Base-by-base conservation (phyloP, 257 asterid species). In the Solanum dulcamara region DNA sequence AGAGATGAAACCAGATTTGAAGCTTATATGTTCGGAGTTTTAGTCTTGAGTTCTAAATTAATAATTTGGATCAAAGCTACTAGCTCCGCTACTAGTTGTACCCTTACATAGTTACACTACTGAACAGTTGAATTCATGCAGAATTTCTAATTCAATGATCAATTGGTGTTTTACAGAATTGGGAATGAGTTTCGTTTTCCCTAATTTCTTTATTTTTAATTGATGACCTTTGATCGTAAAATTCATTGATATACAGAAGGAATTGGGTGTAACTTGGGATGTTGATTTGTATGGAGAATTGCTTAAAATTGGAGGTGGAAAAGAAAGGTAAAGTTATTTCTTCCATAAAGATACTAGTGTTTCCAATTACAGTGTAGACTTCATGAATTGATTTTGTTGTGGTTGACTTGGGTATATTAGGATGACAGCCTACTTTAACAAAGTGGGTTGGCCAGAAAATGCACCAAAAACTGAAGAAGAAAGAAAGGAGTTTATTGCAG, bases 281-380 rank as follows among this genome's bases (percentile, higher is more conserved):
- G 98, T 96, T 4, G 98, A 96, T 75, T 90, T 93, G 90, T 96
- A 96, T 79, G 99, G 98, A 33, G 97, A 96, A 85, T 89, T 96
- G 94, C 97, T 94, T 84, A 93, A 94, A 89, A 96, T 96, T 83
- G 99, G 98, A 68, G 99, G 99, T 84, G 99, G 99, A 71, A 96
- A 96, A 90, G 99, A 96, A 85, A 94, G 99, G 98, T 96, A 88
- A 33, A 77, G 53, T 30, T 80, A 62, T 72, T 33, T 46, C 33
- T 44, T n/a, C 53, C 72, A 13, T 4, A 32, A 15, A 0, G 7
- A 33, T 18, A 20, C 44, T 11, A 37, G 24, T 86, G 46, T 33
- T 48, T 30, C 33, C 68, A 64, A 5, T 35, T 79, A 68, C 17
- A 6, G 18, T 46, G 28, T 17, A 20, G 55, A 6, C 74, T 60